A percentile compares a stretch with the other conserved stretches of the same genome.
Conservation (phyloP, 1,284 basidiomycete genomes). For the Fomes fomentarius region DNA sequence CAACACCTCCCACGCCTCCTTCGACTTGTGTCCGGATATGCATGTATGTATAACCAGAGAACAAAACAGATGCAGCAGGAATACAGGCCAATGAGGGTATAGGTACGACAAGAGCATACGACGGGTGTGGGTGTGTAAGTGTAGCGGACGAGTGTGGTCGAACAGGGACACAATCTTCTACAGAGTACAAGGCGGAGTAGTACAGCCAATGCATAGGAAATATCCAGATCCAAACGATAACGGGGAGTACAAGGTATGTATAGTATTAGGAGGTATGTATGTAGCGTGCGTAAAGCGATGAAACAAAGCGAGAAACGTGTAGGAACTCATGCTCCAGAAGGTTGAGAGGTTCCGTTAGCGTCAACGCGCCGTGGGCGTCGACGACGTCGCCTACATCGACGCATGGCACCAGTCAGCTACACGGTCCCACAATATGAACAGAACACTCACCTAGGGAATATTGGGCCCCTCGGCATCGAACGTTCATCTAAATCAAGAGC, state of each 20-base stretch:
- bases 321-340: not conserved
- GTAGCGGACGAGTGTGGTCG: too few relatives aligned
- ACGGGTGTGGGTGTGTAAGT: too few relatives aligned
- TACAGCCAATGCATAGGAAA: too few relatives aligned
- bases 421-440: not conserved
- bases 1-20: conserved; percentile 14
- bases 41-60: not conserved
- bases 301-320: not conserved
- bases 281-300: too few relatives aligned
- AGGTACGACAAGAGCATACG: too few relatives aligned
- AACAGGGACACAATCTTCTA: too few relatives aligned
- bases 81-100: too few relatives aligned
- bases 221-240: too few relatives aligned
- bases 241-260: too few relatives aligned
- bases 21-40: too few relatives aligned
- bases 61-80: not conserved
- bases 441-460: conserved; percentile 70
- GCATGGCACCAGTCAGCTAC: not conserved
- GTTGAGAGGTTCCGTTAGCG: not conserved
- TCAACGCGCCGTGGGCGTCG: conserved; percentile 19
- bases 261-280: too few relatives aligned
- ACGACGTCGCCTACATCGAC: conserved; percentile 16
- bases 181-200: too few relatives aligned
- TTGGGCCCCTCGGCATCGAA: conserved; percentile 84
- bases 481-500: conserved; percentile 90